Conservation (phyloP, 139 green algal genomes). For the Parachlorella kessleri region DNA sequence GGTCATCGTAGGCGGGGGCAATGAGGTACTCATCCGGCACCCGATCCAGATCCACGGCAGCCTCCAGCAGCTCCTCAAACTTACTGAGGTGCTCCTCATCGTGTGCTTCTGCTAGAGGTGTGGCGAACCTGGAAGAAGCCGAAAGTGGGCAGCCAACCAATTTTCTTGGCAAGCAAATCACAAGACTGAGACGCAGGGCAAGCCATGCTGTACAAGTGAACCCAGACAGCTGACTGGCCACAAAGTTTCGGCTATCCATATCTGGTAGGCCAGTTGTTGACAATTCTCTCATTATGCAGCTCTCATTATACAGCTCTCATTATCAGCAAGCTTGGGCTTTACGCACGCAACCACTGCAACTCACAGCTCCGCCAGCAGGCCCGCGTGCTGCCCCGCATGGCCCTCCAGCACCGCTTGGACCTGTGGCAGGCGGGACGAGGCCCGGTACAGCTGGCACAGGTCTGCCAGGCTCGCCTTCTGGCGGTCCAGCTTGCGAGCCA, state of each 20-base stretch:
- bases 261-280: no score
- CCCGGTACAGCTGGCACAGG: constrained; percentile 94
- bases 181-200: no score
- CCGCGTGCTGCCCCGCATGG: constrained; percentile 60
- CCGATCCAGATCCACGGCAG: constrained; percentile 88
- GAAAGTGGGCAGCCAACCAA: no score
- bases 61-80: constrained; percentile 97
- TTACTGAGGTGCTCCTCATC: constrained; percentile 83
- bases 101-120: constrained; percentile 64
- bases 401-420: constrained; percentile 68
- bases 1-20: constrained; percentile 75
- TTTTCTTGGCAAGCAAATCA: no score
- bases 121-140: constrained; percentile 59
- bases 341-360: background rate
- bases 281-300: no score
- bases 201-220: no score
- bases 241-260: no score
- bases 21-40: constrained; percentile 97
- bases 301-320: no score
- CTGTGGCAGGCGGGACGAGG: constrained; percentile 71
- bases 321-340: no score
- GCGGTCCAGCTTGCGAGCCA: constrained; percentile 85
- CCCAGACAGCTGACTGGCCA: no score
- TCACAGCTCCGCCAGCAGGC: constrained; percentile 53
- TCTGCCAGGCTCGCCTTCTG: constrained; percentile 74